Evolutionary conservation across 2,329 filamentous ascomycete genomes (phyloP).

Genomic region (Aspergillus intermedius): DNA sequence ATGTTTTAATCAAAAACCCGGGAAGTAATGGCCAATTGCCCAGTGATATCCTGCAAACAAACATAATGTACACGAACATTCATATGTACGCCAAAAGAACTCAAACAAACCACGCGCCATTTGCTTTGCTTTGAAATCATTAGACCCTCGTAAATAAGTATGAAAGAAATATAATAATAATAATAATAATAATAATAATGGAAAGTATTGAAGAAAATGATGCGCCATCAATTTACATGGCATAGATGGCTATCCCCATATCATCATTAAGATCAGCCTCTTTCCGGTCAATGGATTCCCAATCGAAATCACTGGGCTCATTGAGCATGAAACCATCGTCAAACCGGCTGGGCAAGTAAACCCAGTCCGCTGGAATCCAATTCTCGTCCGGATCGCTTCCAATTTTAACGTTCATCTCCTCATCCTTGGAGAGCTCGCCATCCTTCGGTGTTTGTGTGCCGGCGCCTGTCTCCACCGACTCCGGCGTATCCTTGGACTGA

Average conservation of each 20-base stretch:
- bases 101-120: constrained; percentile 7
- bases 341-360: constrained; percentile 21
- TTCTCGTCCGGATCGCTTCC: constrained; percentile 18
- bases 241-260: constrained; percentile 20
- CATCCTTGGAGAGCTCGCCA: constrained; percentile 26
- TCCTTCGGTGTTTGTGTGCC: constrained; percentile 34
- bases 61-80: constrained; percentile 7
- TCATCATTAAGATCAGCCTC: constrained; percentile 21
- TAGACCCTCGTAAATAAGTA: constrained; percentile 4
- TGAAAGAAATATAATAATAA: not conserved
- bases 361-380: constrained; percentile 30
- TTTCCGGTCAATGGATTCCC: constrained; percentile 32
- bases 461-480: constrained; percentile 29
- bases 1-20: not conserved
- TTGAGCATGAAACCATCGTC: constrained; percentile 19
- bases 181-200: not conserved
- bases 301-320: constrained; percentile 31
- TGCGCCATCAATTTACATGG: constrained; percentile 17
- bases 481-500: constrained; percentile 30
- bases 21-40: not conserved
- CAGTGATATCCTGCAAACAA: not conserved
- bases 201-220: not conserved
- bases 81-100: constrained; percentile 12
- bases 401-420: constrained; percentile 25
- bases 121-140: constrained; percentile 6